Evolutionary conservation across 2,329 filamentous ascomycete species (phyloP), one percentile per base, ranked within the genome.

Genomic region (Trichophyton schoenleinii): DNA sequence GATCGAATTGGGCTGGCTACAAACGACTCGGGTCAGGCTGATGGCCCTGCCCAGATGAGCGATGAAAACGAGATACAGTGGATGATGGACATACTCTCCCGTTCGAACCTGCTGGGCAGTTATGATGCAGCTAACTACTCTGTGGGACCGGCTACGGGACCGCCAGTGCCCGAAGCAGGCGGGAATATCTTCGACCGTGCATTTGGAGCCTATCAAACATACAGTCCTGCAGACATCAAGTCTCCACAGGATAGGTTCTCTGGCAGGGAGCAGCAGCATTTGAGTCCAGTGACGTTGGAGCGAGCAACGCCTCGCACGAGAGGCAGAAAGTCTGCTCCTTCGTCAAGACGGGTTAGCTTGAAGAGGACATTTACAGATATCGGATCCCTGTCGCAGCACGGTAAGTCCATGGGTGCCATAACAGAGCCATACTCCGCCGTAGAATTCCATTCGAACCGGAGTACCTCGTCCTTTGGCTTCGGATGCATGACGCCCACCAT

Each of bases 351-450:
- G 61, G 81, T 84, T 59, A 88, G 81, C 63, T 75, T 96, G 64
- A 95, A 91, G 75, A 84, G 92, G 69, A 95, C 92, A 18, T 87
- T 88, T 75, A 97, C 92, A 15, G 92, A 97, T 72, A 83, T 88
- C 22, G 83, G 83, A 59, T 83, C 88, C 18, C 80, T 88, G 31
- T 85, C 85, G 18, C 77, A 95, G 65, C 89, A 95, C 73, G 86
- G 87, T 68, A 92, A 87, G 74, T 83, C 96, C 53, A 83, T 92
- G 68, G 91, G 97, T 69, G 87, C 87, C 58, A 80, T 96, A 73
- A 86, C 90, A 25, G 87, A 91, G 71, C 91, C 92, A 15, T 96
- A 89, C 71, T 77, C 86, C 28, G 76, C 82, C 9, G 72, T 71
- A n/a, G 80, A 83, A 42, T 67, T 78, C 41, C 69, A 75, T 63